Evolutionary conservation across 1,284 basidiomycete species (phyloP).

Genomic region (Cutaneotrichosporon arboriforme): DNA sequence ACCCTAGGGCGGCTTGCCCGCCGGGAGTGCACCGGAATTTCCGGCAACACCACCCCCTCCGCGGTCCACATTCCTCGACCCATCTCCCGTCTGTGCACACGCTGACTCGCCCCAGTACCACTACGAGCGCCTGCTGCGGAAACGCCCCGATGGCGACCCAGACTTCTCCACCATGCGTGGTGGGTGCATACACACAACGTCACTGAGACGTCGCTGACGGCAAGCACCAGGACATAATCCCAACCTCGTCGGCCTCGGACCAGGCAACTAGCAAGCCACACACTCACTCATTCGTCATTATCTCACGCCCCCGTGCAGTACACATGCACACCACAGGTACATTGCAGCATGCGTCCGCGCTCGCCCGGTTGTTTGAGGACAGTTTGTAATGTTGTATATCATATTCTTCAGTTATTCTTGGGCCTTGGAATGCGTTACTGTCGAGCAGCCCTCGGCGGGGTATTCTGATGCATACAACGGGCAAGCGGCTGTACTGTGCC

Average conservation of each 20-base stretch:
- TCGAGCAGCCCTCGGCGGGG: no score
- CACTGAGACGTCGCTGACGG: neutral
- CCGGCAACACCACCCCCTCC: no score
- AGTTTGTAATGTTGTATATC: slow-evolving; percentile 4
- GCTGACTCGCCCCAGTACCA: slow-evolving; percentile 1
- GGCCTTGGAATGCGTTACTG: no score
- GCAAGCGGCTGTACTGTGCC: slow-evolving; percentile 2
- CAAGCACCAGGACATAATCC: slow-evolving; percentile 3
- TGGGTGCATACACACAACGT: neutral
- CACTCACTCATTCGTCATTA: neutral
- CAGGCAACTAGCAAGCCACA: neutral
- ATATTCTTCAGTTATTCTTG: neutral
- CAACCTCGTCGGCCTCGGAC: slow-evolving; percentile 4
- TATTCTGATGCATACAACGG: slow-evolving; percentile 15
- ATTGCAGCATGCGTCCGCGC: neutral
- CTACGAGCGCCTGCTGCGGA: slow-evolving; percentile 5
- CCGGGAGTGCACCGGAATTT: neutral
- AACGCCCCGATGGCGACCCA: slow-evolving; percentile 8
- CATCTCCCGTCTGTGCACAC: neutral
- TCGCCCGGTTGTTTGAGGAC: neutral
- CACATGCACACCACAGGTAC: neutral
- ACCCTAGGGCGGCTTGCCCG: neutral
- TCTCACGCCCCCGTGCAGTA: neutral
- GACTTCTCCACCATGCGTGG: slow-evolving; percentile 10
- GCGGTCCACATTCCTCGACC: neutral